Evolutionary conservation across 768 basidiomycete species (phyloP).

Genomic region (Amanita rubescens): DNA sequence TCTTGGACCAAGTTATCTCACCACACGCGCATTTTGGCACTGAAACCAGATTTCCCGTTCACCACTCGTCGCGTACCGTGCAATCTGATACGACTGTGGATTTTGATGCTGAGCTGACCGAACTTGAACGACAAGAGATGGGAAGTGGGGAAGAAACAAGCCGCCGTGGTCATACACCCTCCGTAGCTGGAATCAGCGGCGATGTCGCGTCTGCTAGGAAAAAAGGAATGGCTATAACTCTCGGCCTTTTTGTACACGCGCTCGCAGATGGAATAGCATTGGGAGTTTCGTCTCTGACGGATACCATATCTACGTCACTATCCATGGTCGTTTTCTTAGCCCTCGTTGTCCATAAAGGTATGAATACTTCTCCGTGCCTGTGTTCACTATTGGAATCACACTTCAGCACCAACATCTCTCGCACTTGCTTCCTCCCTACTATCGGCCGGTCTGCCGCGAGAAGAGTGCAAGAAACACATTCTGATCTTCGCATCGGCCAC

Average conservation of each 20-base stretch:
- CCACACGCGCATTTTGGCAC: slow-evolving; percentile 38
- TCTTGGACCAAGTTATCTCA: slow-evolving; percentile 57
- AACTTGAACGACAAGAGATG: slow-evolving; percentile 31
- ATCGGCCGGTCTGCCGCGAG: slow-evolving; percentile 59
- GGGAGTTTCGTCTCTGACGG: slow-evolving; percentile 61
- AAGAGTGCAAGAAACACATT: slow-evolving; percentile 68
- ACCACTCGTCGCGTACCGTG: slow-evolving; percentile 6
- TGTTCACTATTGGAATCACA: not conserved
- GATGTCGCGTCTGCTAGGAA: slow-evolving; percentile 18
- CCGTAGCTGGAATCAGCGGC: slow-evolving; percentile 12
- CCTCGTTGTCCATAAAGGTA: slow-evolving; percentile 86
- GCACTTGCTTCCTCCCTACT: slow-evolving; percentile 83
- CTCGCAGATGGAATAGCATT: slow-evolving; percentile 90
- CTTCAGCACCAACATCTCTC: slow-evolving; percentile 79
- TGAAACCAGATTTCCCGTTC: slow-evolving; percentile 8
- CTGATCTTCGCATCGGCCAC: slow-evolving; percentile 78
- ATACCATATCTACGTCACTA: slow-evolving; percentile 29
- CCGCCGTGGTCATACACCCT: slow-evolving; percentile 14
- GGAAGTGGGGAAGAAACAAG: not conserved
- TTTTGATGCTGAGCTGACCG: slow-evolving; percentile 59
- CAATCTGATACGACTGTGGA: slow-evolving; percentile 28
- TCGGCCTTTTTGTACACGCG: slow-evolving; percentile 84
- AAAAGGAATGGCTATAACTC: slow-evolving; percentile 62
- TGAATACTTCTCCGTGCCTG: not conserved
- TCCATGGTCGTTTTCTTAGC: slow-evolving; percentile 88